A percentile compares a stretch with the other conserved stretches of the same genome.
These are phyloP conservation scores for Psidium friedrichsthalianum DNA, from an alignment of 345 rosid species.

Conservation along the genomic window DNA sequence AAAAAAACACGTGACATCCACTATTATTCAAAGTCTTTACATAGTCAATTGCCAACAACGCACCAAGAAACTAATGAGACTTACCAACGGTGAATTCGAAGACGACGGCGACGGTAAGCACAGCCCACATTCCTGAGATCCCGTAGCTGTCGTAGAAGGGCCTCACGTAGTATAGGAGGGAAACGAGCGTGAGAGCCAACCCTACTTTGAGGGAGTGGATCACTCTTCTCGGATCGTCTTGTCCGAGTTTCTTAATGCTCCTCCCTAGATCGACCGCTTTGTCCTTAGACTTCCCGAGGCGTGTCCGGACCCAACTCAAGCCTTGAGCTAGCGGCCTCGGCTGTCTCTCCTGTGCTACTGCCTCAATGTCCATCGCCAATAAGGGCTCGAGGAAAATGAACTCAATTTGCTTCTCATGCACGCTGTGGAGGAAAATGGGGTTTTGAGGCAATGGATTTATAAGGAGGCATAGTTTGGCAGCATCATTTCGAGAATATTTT, in stretches of 20 bases:
- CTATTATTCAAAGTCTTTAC: neutral
- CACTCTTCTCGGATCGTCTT: constrained; percentile 68
- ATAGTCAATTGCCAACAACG: neutral
- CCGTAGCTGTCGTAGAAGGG: constrained; percentile 67
- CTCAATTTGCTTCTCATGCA: constrained; percentile 18
- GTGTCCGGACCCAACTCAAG: constrained; percentile 14
- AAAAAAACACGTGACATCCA: neutral
- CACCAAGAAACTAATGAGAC: neutral
- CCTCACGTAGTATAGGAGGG: constrained; percentile 47
- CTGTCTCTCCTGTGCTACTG: constrained; percentile 1
- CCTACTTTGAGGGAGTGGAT: constrained; percentile 74
- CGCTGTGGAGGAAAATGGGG: neutral
- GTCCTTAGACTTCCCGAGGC: constrained; percentile 15
- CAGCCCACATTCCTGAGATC: constrained; percentile 79
- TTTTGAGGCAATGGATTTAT: constrained; percentile 23
- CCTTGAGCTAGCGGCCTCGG: neutral
- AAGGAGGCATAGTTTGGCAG: constrained; percentile 9
- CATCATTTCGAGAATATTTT: neutral
- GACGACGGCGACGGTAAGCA: constrained; percentile 68
- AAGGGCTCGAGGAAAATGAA: neutral
- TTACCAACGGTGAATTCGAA: constrained; percentile 78
- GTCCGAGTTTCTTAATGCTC: constrained; percentile 29
- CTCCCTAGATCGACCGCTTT: constrained; percentile 8
- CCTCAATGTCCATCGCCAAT: constrained; percentile 12
- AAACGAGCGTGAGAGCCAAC: constrained; percentile 62